phyloP scores from a whole-genome alignment of 768 basidiomycete species.

The Phaeotremella skinneri region DNA sequence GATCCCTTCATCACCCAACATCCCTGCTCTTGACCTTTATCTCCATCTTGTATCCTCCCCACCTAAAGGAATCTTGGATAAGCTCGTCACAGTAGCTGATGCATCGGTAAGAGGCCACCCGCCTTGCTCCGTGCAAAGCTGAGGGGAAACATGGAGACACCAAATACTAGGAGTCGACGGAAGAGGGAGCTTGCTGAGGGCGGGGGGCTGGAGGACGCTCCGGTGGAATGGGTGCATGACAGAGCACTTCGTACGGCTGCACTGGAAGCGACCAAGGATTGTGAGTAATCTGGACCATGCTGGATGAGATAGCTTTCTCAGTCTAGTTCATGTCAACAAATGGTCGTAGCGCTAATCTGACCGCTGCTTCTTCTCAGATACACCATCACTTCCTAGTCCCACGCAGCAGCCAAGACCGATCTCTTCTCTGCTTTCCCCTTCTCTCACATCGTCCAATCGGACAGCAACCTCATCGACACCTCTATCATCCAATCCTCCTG shows the following conservation, averaged over 20 bases:
- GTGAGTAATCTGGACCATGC: constrained; percentile 23
- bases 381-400: constrained; percentile 20
- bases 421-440: constrained; percentile 14
- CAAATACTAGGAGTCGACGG: constrained; percentile 33
- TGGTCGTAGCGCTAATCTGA: constrained; percentile 5
- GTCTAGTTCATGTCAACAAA: background rate
- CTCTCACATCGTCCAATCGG: constrained; percentile 1
- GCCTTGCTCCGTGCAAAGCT: background rate
- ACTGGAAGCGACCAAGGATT: constrained; percentile 22
- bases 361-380: constrained; percentile 13
- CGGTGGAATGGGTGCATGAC: constrained; percentile 33
- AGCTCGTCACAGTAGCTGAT: no score
- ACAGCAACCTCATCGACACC: constrained; percentile 1
- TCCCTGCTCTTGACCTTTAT: background rate
- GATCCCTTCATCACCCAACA: background rate
- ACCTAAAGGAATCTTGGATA: no score
- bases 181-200: constrained; percentile 29
- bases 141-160: constrained; percentile 44
- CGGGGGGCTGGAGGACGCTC: constrained; percentile 17
- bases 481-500: constrained; percentile 5
- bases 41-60: no score
- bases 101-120: no score
- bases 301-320: background rate
- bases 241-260: constrained; percentile 21
- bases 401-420: constrained; percentile 29